These are phyloP conservation scores for Pythium utonaiense DNA, from an alignment of 352 stramenopile genomes.

Conservation along the genomic window DNA sequence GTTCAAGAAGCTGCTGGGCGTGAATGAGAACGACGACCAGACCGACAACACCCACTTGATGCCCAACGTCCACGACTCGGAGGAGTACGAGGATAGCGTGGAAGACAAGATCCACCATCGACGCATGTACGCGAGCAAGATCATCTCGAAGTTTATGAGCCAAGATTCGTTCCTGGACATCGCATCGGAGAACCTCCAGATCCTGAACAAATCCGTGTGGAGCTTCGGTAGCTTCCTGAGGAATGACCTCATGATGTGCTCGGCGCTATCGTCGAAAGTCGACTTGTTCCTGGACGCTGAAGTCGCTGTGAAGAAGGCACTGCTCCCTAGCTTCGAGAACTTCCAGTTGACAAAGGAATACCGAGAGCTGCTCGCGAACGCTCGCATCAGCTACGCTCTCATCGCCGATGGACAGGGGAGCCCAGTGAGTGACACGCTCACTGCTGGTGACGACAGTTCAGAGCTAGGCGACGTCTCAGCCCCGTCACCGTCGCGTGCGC, in stretches of 20 bases:
- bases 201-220: constrained; percentile 78
- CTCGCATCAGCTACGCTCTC: constrained; percentile 50
- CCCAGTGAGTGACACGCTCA: constrained; percentile 25
- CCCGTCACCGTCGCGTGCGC: constrained; percentile 15
- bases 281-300: constrained; percentile 80
- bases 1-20: constrained; percentile 74
- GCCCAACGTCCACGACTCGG: constrained; percentile 13
- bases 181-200: constrained; percentile 64
- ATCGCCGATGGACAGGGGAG: constrained; percentile 17
- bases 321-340: constrained; percentile 67
- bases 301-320: constrained; percentile 56
- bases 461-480: constrained; percentile 6
- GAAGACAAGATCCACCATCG: constrained; percentile 33
- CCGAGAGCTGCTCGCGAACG: constrained; percentile 46
- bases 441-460: constrained; percentile 12
- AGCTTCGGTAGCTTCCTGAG: constrained; percentile 71
- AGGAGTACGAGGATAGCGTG: constrained; percentile 20
- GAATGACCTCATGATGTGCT: constrained; percentile 77
- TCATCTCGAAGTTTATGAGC: constrained; percentile 86
- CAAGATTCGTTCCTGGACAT: constrained; percentile 81
- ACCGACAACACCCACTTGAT: constrained; percentile 9
- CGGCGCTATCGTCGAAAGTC: constrained; percentile 62
- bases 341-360: constrained; percentile 62
- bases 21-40: constrained; percentile 17
- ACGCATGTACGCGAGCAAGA: constrained; percentile 78